Evolutionary conservation across 2,329 filamentous ascomycete species (phyloP).

Genomic region (Colletotrichum musicola): DNA sequence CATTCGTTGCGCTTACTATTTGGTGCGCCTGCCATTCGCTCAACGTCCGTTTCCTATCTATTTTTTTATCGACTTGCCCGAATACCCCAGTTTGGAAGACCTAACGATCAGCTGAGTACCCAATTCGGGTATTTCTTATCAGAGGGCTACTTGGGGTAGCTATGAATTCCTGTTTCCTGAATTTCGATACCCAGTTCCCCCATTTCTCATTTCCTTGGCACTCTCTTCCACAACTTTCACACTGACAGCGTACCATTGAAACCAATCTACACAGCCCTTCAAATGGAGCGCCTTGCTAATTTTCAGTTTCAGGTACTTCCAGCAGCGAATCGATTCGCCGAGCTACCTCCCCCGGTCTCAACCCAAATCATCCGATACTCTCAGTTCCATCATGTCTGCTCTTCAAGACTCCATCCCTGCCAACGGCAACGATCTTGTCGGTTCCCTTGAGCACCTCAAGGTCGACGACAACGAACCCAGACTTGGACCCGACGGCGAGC

Average conservation of each 20-base stretch:
- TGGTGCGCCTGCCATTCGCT: too few relatives aligned
- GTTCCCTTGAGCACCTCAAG: conserved; percentile 75
- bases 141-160: too few relatives aligned
- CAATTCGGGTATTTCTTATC: background rate
- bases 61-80: too few relatives aligned
- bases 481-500: conserved; percentile 80
- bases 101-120: background rate
- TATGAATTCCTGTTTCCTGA: too few relatives aligned
- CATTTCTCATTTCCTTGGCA: too few relatives aligned
- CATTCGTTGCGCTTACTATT: too few relatives aligned
- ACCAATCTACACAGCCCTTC: background rate
- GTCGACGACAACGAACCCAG: conserved; percentile 71
- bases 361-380: conserved; percentile 30
- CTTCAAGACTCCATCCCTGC: conserved; percentile 68
- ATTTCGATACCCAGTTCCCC: too few relatives aligned
- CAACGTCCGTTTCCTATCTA: too few relatives aligned
- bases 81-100: too few relatives aligned
- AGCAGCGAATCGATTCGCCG: background rate
- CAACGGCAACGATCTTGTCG: conserved; percentile 72
- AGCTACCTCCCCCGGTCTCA: background rate
- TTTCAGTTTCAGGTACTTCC: background rate
- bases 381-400: conserved; percentile 67
- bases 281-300: background rate
- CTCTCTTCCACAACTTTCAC: conserved; percentile 9
- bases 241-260: background rate